Evolutionary conservation across 495 filamentous ascomycete species (phyloP).

Genomic region (Talaromyces adpressus): DNA sequence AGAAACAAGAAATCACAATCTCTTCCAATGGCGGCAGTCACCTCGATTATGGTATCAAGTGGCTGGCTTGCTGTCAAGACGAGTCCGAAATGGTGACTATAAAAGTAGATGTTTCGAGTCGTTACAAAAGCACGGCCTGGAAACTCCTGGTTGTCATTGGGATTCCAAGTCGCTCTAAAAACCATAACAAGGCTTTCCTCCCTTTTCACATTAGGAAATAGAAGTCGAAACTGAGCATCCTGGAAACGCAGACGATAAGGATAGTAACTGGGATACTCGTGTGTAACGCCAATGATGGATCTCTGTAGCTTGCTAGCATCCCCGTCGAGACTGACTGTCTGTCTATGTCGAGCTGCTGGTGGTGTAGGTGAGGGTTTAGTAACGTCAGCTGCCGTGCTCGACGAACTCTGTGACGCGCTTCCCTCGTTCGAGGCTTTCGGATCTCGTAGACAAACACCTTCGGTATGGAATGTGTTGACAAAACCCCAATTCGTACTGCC

Average conservation of each 20-base stretch:
- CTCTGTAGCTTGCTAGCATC: slow-evolving; percentile 40
- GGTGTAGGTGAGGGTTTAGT: slow-evolving; percentile 14
- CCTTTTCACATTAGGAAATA: slow-evolving; percentile 73
- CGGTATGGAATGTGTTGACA: slow-evolving; percentile 56
- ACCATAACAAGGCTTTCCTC: slow-evolving; percentile 76
- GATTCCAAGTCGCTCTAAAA: slow-evolving; percentile 67
- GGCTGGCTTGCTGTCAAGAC: slow-evolving; percentile 71
- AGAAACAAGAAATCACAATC: slow-evolving; percentile 93
- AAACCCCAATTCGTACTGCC: slow-evolving; percentile 79
- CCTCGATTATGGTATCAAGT: slow-evolving; percentile 71
- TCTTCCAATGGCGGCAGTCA: slow-evolving; percentile 80
- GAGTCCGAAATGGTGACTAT: slow-evolving; percentile 89
- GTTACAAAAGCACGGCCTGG: slow-evolving; percentile 89
- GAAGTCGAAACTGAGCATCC: slow-evolving; percentile 83
- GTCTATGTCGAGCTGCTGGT: slow-evolving; percentile 52
- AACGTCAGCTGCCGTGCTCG: slow-evolving; percentile 24
- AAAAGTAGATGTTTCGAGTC: slow-evolving; percentile 81
- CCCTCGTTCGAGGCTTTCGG: slow-evolving; percentile 32
- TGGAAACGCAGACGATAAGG: slow-evolving; percentile 77
- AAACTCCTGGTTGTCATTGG: slow-evolving; percentile 71
- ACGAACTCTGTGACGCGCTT: slow-evolving; percentile 13
- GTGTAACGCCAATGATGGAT: slow-evolving; percentile 30
- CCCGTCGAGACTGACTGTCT: slow-evolving; percentile 72
- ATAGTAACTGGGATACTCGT: slow-evolving; percentile 74
- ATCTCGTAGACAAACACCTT: slow-evolving; percentile 39